phyloP scores from a whole-genome alignment of 1,284 basidiomycete genomes.

The Phylloboletellus chloephorus region DNA sequence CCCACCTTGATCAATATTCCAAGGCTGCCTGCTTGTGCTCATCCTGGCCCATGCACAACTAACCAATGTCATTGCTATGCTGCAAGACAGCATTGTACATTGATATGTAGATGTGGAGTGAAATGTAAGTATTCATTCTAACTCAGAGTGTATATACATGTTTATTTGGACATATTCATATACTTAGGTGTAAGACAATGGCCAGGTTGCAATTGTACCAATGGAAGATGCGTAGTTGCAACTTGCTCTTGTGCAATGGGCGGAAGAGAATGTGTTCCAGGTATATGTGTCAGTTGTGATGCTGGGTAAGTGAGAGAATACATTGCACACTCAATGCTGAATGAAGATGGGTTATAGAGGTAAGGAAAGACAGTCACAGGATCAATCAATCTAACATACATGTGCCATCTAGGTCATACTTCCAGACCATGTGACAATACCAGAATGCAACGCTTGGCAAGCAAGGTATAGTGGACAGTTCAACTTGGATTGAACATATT shows the following conservation, averaged over 20 bases:
- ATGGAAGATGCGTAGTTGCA: slow-evolving; percentile 13
- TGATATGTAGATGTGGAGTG: slow-evolving; percentile 36
- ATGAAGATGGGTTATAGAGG: slow-evolving; percentile 18
- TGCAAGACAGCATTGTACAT: slow-evolving; percentile 32
- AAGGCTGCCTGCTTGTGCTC: slow-evolving; percentile 36
- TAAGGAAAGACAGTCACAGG: slow-evolving; percentile 1
- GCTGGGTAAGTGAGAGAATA: slow-evolving; percentile 18
- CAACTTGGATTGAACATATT: background rate
- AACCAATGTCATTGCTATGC: slow-evolving; percentile 32
- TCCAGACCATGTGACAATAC: slow-evolving; percentile 22
- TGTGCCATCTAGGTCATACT: slow-evolving; percentile 13
- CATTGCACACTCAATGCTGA: background rate
- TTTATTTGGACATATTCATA: background rate
- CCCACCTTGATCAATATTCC: background rate
- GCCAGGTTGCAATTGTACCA: slow-evolving; percentile 20
- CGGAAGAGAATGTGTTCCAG: slow-evolving; percentile 27
- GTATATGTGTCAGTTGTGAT: slow-evolving; percentile 26
- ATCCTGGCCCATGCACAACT: slow-evolving; percentile 36
- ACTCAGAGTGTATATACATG: background rate
- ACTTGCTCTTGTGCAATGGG: slow-evolving; percentile 16
- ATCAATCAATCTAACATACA: background rate
- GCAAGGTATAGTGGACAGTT: slow-evolving; percentile 11
- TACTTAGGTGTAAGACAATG: slow-evolving; percentile 26
- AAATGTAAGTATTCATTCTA: slow-evolving; percentile 29
- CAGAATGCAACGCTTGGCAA: slow-evolving; percentile 18